A percentile compares a stretch with the other conserved stretches of the same genome.
phyloP scores from a whole-genome alignment of 1,284 basidiomycete species.

The Rhodotorula sp. region DNA sequence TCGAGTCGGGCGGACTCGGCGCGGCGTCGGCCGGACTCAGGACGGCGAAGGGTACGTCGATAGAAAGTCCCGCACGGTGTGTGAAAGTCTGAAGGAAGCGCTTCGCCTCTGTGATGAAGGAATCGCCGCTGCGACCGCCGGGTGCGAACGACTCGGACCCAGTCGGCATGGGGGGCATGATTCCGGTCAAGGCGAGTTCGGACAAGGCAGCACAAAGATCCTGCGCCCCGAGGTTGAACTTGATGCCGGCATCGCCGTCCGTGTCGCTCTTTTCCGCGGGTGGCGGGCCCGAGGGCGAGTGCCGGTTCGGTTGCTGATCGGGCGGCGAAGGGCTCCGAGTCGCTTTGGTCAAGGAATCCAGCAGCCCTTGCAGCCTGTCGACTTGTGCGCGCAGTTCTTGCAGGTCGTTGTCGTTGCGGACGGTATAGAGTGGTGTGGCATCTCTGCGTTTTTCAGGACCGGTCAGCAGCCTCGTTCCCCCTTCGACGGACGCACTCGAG shows the following conservation, averaged over 20 bases:
- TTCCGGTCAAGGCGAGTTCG: slow-evolving; percentile 19
- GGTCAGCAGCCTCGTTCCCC: too few species aligned
- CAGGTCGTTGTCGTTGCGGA: slow-evolving; percentile 18
- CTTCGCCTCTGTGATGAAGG: slow-evolving; percentile 20
- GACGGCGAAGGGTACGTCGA: not conserved
- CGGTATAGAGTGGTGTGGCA: slow-evolving; percentile 18
- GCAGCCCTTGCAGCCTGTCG: slow-evolving; percentile 25
- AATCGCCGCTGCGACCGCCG: not conserved
- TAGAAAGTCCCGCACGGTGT: not conserved
- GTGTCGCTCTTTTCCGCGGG: too few species aligned
- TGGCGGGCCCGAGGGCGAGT: not conserved
- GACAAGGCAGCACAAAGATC: slow-evolving; percentile 22
- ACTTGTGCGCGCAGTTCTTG: slow-evolving; percentile 20
- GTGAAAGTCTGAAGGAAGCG: slow-evolving; percentile 3
- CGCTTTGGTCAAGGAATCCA: slow-evolving; percentile 11
- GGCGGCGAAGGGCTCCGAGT: not conserved
- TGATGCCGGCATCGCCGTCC: not conserved
- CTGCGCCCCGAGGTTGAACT: slow-evolving; percentile 22
- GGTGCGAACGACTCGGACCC: slow-evolving; percentile 17
- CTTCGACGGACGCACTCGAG: not conserved
- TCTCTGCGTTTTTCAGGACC: not conserved
- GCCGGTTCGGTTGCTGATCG: not conserved
- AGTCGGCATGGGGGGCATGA: slow-evolving; percentile 7
- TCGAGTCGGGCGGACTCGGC: slow-evolving; percentile 1
- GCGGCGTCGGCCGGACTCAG: slow-evolving; percentile 8